These are phyloP conservation scores for Maudiozyma humilis DNA, from an alignment of 1,139 yeast species.

Conservation along the genomic window DNA sequence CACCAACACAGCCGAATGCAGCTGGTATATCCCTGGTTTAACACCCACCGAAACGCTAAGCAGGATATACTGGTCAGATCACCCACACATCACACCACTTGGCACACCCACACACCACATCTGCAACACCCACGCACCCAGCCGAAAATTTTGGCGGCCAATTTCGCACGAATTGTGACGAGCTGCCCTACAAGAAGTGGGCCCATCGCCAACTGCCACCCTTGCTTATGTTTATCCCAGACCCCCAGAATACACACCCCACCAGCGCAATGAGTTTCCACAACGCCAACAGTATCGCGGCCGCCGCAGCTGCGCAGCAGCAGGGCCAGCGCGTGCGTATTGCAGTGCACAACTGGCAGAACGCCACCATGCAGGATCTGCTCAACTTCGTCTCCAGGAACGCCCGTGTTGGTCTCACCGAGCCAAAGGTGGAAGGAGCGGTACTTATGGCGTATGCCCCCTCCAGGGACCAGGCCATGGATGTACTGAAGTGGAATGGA, in stretches of 20 bases:
- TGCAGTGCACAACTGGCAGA: constrained; percentile 67
- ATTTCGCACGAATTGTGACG: no score
- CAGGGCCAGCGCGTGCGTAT: constrained; percentile 24
- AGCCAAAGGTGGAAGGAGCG: constrained; percentile 39
- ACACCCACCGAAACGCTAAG: no score
- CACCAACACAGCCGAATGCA: no score
- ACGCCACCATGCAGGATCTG: constrained; percentile 62
- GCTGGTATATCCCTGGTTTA: no score
- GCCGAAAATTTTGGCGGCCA: no score
- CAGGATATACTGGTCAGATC: no score
- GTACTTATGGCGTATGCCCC: constrained; percentile 52
- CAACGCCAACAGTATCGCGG: constrained; percentile 24
- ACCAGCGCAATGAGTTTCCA: constrained; percentile 27
- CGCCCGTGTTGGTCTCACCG: constrained; percentile 47
- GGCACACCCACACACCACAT: not conserved
- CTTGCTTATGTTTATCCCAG: not conserved
- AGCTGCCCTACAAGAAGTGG: no score
- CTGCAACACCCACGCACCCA: not conserved
- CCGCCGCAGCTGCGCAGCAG: constrained; percentile 21
- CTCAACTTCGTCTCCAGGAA: constrained; percentile 63
- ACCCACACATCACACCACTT: not conserved
- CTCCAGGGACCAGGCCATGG: constrained; percentile 47
- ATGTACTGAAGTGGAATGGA: constrained; percentile 58
- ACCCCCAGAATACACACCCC: no score
- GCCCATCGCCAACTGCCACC: no score